Evolutionary conservation across 1,284 basidiomycete genomes (phyloP), one percentile per base, ranked within the genome.

Genomic region (Ceratobasidium sp.): DNA sequence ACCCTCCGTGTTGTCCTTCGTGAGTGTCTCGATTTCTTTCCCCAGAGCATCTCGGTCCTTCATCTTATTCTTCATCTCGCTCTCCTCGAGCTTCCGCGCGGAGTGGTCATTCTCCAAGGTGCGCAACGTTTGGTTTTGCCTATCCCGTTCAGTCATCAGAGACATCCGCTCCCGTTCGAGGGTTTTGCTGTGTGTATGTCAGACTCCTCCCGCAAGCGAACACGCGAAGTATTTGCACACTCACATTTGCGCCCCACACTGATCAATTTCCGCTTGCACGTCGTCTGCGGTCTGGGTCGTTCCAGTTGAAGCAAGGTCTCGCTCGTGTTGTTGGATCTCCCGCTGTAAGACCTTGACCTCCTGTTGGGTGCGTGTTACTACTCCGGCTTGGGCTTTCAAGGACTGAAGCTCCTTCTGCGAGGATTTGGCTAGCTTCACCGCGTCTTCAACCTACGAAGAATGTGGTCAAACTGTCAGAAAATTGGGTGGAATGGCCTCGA

Each of bases 271-370:
- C 29, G 80, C 83, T 80, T 97, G 92, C 1, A 98, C 90, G 65
- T 96, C 94, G 62, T 95, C 93, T 0, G 89, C 87, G 0, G 94
- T 95, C 82, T 90, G 93, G 6, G 88, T 87, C 14, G 90, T 91
- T 1, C 95, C 95, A 0, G 89, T 89, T 3, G 86, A 83, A 27
- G 86, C 83, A 13, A 98, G 85, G 49, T 92, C 89, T 43, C 84
- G 84, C 81, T 97, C 93, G 48, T 95, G 83, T 56, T 84, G 83
- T n/a, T 82, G 76, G 48, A 92, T 87, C 58, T 95, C 92, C 48
- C 86, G 82, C 73, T 86, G 85, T 29, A 95, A 85, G 27, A 88
- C 87, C 43, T 88, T 86, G 16, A 90, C 83, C 75, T 96, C 94
- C 66, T 83, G 84, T 58, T 88, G 86, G 14, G 91, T 85, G 59